Evolutionary conservation across 176 grass and related monocot genomes (phyloP).

Genomic region (Oryza meridionalis): DNA sequence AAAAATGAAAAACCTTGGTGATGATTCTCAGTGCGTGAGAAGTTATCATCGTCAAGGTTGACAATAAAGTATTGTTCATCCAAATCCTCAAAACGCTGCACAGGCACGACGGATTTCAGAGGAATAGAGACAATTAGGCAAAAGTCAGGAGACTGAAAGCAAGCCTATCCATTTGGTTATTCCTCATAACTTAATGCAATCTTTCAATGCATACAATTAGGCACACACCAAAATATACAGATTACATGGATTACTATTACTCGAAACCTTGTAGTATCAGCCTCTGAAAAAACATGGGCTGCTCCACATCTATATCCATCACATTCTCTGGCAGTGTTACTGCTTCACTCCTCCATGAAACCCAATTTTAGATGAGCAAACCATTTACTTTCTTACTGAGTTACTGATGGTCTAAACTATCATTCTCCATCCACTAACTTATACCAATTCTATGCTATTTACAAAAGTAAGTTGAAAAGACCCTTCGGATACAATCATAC

Average conservation of each 20-base stretch:
- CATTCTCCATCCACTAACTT: constrained; percentile 16
- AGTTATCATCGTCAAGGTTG: constrained; percentile 60
- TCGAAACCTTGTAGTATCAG: constrained; percentile 51
- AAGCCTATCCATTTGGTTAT: not conserved
- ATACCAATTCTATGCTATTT: constrained; percentile 31
- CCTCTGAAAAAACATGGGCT: constrained; percentile 55
- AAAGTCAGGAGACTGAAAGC: constrained; percentile 31
- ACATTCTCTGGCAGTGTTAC: constrained; percentile 72
- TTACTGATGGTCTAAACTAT: constrained; percentile 2
- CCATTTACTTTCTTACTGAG: constrained; percentile 26
- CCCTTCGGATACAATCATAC: not conserved
- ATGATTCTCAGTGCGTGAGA: constrained; percentile 42
- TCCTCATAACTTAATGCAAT: not conserved
- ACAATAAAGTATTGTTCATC: constrained; percentile 86
- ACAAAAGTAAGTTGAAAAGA: constrained; percentile 4
- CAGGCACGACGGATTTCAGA: constrained; percentile 16
- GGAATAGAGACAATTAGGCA: not conserved
- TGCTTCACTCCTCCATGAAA: constrained; percentile 73
- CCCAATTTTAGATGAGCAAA: constrained; percentile 21
- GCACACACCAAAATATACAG: constrained; percentile 11
- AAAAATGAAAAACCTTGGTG: constrained; percentile 75
- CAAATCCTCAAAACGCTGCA: constrained; percentile 81
- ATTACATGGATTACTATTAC: constrained; percentile 67
- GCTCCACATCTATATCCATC: constrained; percentile 62
- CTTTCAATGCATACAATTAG: constrained; percentile 16